Percentiles rank a stretch among this genome's conserved stretches.
Evolutionary conservation across 139 green algal species (phyloP).

Genomic region (Tetradesmus lagerheimii): DNA sequence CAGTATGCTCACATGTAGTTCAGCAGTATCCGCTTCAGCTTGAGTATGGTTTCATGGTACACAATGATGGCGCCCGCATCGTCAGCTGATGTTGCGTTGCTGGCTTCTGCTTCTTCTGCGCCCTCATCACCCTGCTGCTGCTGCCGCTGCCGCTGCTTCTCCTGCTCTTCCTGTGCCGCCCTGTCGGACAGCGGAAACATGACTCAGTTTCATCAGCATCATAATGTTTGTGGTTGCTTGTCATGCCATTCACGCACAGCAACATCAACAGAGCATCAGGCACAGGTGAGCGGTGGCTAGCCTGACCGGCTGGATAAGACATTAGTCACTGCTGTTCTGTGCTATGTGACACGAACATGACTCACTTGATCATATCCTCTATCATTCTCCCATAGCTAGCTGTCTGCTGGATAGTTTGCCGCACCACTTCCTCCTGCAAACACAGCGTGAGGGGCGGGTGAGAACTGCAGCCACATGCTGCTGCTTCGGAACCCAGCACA

Average conservation of each 20-base stretch:
- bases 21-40: conserved; percentile 54
- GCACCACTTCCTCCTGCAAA: conserved; percentile 30
- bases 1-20: conserved; percentile 53
- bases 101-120: neutral
- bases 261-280: too few relatives aligned
- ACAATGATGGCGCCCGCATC: conserved; percentile 50
- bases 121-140: neutral
- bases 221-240: too few relatives aligned
- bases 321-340: neutral
- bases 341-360: neutral
- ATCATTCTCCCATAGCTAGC: conserved; percentile 2
- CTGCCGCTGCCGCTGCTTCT: conserved; percentile 22
- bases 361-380: neutral
- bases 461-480: neutral
- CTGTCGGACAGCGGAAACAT: neutral
- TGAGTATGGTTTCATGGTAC: conserved; percentile 55
- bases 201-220: neutral
- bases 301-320: too few relatives aligned
- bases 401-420: conserved; percentile 22
- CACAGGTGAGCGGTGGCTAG: too few relatives aligned
- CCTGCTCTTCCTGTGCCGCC: neutral
- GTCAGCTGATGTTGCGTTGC: conserved; percentile 19
- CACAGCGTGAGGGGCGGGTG: neutral
- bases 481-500: neutral
- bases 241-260: too few relatives aligned